A percentile compares a stretch with the other conserved stretches of the same genome.
These are phyloP conservation scores for Phytophthora hibernalis DNA, from an alignment of 352 stramenopile genomes.

Conservation along the genomic window DNA sequence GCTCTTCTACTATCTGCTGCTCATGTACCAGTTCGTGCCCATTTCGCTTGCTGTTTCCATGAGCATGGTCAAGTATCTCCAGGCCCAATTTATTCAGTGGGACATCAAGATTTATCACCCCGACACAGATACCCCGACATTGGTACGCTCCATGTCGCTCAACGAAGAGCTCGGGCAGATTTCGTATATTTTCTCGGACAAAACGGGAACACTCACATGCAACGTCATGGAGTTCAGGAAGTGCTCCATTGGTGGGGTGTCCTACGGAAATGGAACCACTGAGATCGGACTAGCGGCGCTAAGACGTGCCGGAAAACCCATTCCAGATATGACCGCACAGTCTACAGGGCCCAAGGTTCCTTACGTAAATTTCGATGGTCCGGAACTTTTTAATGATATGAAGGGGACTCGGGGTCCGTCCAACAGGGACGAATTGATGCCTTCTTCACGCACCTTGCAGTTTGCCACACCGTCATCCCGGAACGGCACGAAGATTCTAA, in stretches of 20 bases:
- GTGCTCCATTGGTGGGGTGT: constrained; percentile 90
- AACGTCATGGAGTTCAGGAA: constrained; percentile 99
- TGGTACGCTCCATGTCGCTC: constrained; percentile 94
- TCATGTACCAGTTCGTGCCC: constrained; percentile 98
- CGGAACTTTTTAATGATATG: constrained; percentile 71
- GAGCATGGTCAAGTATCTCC: constrained; percentile 95
- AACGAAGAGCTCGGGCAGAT: constrained; percentile 97
- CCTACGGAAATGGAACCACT: constrained; percentile 90
- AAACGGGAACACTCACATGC: constrained; percentile 99
- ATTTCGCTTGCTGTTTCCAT: constrained; percentile 98
- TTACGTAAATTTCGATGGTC: constrained; percentile 83
- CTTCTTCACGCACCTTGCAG: constrained; percentile 87
- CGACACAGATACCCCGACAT: constrained; percentile 85
- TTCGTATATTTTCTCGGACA: constrained; percentile 99
- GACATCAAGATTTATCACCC: constrained; percentile 95
- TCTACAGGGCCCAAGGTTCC: constrained; percentile 43
- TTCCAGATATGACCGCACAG: constrained; percentile 43
- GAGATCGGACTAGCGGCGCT: constrained; percentile 82
- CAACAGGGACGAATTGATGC: constrained; percentile 70
- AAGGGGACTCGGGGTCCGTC: constrained; percentile 51
- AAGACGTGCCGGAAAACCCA: constrained; percentile 61
- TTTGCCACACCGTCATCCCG: constrained; percentile 97
- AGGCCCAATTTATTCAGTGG: constrained; percentile 95
- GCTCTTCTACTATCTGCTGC: constrained; percentile 94
- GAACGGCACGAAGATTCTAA: constrained; percentile 88